phyloP scores from a whole-genome alignment of 225 moss, liverwort and hornwort species.

The Thuidium tamariscinum region DNA sequence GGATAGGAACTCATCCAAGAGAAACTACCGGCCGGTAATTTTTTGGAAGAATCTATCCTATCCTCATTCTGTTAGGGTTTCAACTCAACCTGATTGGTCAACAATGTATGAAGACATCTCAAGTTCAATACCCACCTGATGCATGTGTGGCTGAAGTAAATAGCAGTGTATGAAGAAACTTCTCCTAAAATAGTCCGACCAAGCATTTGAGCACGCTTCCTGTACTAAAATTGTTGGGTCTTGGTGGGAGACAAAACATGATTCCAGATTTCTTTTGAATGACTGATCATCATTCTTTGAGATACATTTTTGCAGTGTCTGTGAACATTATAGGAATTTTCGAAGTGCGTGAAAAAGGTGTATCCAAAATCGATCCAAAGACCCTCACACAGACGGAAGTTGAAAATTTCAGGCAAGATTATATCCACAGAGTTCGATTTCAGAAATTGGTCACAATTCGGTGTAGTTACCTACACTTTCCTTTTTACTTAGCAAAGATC shows the following conservation, averaged over 20 bases:
- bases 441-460: background rate
- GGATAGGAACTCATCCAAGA: background rate
- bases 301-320: background rate
- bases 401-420: background rate
- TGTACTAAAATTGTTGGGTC: too few relatives aligned
- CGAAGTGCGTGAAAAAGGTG: too few relatives aligned
- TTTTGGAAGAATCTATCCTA: background rate
- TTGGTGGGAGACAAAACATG: background rate
- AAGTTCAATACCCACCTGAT: background rate
- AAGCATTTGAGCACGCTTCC: background rate
- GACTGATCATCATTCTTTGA: background rate
- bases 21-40: background rate
- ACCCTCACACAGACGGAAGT: background rate
- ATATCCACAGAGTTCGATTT: background rate
- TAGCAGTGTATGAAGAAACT: background rate
- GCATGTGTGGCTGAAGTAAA: too few relatives aligned
- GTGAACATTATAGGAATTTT: too few relatives aligned
- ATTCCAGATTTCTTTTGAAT: background rate
- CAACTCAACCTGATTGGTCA: background rate
- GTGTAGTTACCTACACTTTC: background rate
- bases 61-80: background rate
- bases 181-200: too few relatives aligned
- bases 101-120: background rate
- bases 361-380: background rate
- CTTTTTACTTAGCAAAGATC: background rate